Percentiles rank a stretch among this genome's conserved stretches.
Conservation (phyloP, 352 stramenopile genomes). For the Phytopythium mirpurense region DNA sequence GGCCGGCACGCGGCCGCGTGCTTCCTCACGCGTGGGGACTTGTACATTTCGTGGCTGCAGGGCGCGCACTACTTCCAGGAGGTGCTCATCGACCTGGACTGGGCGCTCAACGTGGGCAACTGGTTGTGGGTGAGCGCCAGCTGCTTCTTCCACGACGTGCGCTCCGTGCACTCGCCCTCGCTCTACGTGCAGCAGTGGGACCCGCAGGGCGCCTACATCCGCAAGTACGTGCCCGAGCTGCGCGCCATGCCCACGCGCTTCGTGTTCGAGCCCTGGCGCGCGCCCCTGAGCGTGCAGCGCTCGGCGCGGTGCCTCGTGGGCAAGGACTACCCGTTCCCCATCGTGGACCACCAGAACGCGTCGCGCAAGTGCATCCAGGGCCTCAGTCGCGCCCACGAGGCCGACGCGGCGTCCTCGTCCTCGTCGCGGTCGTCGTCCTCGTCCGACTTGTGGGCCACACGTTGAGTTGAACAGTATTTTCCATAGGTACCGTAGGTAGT, state of each 20-base stretch:
- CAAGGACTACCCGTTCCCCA: conserved; percentile 93
- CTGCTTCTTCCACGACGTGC: conserved; percentile 96
- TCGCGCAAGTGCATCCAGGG: conserved; percentile 90
- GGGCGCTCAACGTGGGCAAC: conserved; percentile 96
- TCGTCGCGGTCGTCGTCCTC: background rate
- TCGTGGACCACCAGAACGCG: conserved; percentile 90
- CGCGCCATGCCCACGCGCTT: conserved; percentile 91
- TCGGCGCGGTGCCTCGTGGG: conserved; percentile 85
- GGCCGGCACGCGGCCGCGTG: conserved; percentile 96
- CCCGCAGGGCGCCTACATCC: conserved; percentile 83
- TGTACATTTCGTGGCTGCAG: conserved; percentile 94
- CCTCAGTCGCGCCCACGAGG: conserved; percentile 62
- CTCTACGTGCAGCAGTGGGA: conserved; percentile 94
- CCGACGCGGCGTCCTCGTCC: background rate
- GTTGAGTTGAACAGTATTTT: too few species aligned
- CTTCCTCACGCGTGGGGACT: conserved; percentile 96
- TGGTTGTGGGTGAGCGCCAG: conserved; percentile 96
- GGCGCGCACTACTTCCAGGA: conserved; percentile 91
- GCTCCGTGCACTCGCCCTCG: conserved; percentile 90
- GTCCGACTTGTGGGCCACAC: too few species aligned
- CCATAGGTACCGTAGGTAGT: too few species aligned
- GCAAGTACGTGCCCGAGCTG: conserved; percentile 90
- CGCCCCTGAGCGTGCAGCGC: conserved; percentile 83
- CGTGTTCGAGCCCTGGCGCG: conserved; percentile 97
- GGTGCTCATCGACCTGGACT: conserved; percentile 95